phyloP scores from a whole-genome alignment of 768 basidiomycete species.

The Agrocybe praecox region DNA sequence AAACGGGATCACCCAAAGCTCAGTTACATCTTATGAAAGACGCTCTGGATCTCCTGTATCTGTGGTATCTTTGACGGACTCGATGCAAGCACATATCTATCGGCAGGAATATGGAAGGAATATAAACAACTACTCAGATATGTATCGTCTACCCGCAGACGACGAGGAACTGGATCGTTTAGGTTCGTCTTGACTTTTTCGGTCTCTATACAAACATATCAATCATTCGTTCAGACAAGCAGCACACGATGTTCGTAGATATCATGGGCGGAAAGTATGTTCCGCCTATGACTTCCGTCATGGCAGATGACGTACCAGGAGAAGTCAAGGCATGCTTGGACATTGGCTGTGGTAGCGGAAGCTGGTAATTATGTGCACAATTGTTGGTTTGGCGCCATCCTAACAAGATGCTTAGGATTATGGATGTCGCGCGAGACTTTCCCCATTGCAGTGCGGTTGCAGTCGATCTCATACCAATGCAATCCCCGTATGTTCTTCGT shows the following conservation, averaged over 20 bases:
- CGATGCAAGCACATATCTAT: constrained; percentile 59
- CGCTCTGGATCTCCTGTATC: constrained; percentile 70
- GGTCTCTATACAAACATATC: constrained; percentile 7
- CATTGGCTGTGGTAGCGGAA: constrained; percentile 80
- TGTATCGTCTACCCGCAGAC: constrained; percentile 79
- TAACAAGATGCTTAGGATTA: constrained; percentile 58
- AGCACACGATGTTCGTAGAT: constrained; percentile 65
- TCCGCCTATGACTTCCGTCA: constrained; percentile 54
- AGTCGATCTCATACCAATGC: constrained; percentile 83
- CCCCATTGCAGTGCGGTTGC: constrained; percentile 70
- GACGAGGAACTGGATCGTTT: constrained; percentile 75
- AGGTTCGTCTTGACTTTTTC: constrained; percentile 13
- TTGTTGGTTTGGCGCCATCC: constrained; percentile 12
- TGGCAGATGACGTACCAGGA: constrained; percentile 60
- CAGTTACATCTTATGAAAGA: constrained; percentile 63
- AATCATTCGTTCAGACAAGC: constrained; percentile 50
- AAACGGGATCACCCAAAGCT: constrained; percentile 40
- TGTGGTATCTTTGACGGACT: constrained; percentile 68
- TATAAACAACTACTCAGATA: constrained; percentile 77
- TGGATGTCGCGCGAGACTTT: constrained; percentile 73
- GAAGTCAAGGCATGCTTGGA: constrained; percentile 69
- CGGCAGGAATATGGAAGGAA: constrained; percentile 69
- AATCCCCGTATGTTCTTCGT: constrained; percentile 53
- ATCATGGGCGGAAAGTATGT: constrained; percentile 68
- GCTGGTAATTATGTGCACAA: constrained; percentile 50